Base-by-base conservation (phyloP, 441 rosid species). In the Populus hybrid region DNA sequence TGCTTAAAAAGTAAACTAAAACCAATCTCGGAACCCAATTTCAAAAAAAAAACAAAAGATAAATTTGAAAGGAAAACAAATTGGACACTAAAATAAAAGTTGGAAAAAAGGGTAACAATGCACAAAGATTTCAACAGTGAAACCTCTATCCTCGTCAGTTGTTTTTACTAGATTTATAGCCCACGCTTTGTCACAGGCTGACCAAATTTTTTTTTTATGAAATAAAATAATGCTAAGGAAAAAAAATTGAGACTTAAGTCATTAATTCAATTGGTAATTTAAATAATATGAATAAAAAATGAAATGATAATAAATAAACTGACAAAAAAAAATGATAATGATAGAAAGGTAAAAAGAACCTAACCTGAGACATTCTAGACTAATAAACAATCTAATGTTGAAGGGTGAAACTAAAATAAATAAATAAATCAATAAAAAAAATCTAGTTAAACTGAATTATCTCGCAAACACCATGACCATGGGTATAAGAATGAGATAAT, bases 161-260 rank as follows among this genome's bases (percentile, higher is more conserved):
- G n/a, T 50, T 50, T 5, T 50, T 50, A 4, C 59, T 16, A 16
- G n/a, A 50, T 50, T 1, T 5, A 5, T 50, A 1, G 2, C 6
- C 0, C 0, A 50, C 0, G 2, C 8, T 16, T 3, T 0, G 0
- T 1, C 2, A 1, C 0, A 0, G n/a, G n/a, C 16, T 0, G 8
- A 0, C n/a, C n/a, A 50, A 50, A 5, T 16, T 46, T 46, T 1
- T 14, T 16, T 5, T 50, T 5, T 0, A 42, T 5, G 0, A 11
- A 3, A 50, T 16, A 50, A 0, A 5, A 16, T 28, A 50, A 5
- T 16, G 7, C 0, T 16, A 16, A 0, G 59, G 2, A n/a, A 16
- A 50, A 50, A 16, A 5, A 16, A 0, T 50, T 50, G n/a, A 50
- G 2, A 50, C 59, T 50, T 0, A 5, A 50, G n/a, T 50, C 8